Conservation (phyloP, 2,329 filamentous ascomycete genomes). For the Diplodia mutila region DNA sequence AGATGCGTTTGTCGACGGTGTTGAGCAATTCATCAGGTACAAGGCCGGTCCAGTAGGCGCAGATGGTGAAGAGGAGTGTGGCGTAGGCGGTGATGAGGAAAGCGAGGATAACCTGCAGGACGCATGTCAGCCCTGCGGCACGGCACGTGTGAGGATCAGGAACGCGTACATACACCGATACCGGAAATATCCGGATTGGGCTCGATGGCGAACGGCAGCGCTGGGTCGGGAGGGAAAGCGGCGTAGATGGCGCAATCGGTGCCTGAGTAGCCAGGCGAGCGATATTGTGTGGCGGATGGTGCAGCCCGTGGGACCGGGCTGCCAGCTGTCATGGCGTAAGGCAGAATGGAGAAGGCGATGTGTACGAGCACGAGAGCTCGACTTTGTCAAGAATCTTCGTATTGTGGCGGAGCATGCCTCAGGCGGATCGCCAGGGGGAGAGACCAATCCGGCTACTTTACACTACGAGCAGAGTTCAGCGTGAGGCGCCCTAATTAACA, state of each 20-base stretch:
- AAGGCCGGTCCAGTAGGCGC: neutral
- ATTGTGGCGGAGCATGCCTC: neutral
- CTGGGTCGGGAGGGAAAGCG: neutral
- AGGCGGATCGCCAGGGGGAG: neutral
- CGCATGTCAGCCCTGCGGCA: neutral
- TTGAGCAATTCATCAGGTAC: neutral
- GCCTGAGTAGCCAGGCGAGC: neutral
- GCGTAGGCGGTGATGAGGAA: slow-evolving; percentile 1
- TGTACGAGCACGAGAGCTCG: neutral
- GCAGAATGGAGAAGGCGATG: neutral
- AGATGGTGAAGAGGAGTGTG: neutral
- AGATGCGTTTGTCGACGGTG: neutral
- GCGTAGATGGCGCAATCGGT: neutral
- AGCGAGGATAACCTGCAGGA: neutral
- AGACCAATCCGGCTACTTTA: neutral
- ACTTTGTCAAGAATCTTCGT: neutral
- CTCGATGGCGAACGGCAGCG: neutral
- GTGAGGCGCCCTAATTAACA: neutral
- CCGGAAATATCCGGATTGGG: slow-evolving; percentile 7
- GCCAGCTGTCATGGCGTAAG: neutral
- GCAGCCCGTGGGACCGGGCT: neutral
- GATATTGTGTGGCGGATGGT: neutral
- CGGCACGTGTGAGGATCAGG: neutral
- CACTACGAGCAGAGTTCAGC: neutral
- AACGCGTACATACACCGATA: neutral